Base-by-base conservation (phyloP, 768 basidiomycete species). In the Lyophyllum shimeji region DNA sequence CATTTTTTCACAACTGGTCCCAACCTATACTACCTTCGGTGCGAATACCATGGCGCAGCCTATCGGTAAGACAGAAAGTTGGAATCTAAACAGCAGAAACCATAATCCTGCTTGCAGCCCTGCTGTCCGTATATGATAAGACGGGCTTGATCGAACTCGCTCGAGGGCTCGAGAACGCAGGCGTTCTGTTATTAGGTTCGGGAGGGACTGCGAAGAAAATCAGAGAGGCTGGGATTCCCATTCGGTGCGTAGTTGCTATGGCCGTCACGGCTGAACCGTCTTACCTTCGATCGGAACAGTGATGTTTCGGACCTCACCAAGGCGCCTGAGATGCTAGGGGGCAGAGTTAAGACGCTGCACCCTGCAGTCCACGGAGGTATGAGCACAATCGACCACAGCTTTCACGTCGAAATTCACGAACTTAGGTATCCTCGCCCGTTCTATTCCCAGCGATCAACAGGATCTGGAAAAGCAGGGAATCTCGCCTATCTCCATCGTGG, bases 161-260 rank as follows among this genome's bases (percentile, higher is more conserved):
- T 21, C 81, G 84, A 62, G 91, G 87, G n/a, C 85, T 98, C 56
- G 79, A 83, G 55, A 78, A 80, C 48, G 82, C 87, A 44, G 95
- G 95, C 24, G 87, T 98, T 66, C 85, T 86, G 46, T 82, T 99
- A 11, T 76, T 99, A 17, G 97, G 95, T 49, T 97, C 95, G 27
- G 97, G 97, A 59, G 97, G 97, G 52, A 99, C 97, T 12, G 95
- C 97, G 34, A 98, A 96, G 75, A 93, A 91, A 73, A 96, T 99
- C 70, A 85, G 97, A 68, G 95, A 98, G 34, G 87, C 92, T 27
- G 95, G 93, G 8, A 84, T 98, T 59, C 78, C 86, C 31, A 95
- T 98, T 64, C 86, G 93, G 96, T 93, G 67, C 61, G 92, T 81
- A 23, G 55, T 55, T 50, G 52, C 20, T 50, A 12, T 42, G 2